A percentile compares a stretch with the other conserved stretches of the same genome.
Evolutionary conservation across 768 basidiomycete species (phyloP).

Genomic region (Lactarius trivialis): DNA sequence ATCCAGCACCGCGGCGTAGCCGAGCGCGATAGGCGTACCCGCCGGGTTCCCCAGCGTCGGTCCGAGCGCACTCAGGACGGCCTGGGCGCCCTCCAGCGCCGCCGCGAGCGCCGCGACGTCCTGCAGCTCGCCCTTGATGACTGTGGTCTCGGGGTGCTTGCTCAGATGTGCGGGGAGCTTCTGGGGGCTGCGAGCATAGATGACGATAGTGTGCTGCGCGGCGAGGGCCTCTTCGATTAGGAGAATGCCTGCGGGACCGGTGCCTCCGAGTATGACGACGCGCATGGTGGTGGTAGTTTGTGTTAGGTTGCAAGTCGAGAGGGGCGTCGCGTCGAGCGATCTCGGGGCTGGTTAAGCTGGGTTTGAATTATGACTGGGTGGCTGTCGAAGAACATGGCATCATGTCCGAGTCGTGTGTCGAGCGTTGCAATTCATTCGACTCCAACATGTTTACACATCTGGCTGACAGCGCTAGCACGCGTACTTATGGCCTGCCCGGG

Average conservation of each 20-base stretch:
- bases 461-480: no score
- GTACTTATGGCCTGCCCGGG: no score
- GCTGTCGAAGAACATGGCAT: no score
- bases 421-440: neutral
- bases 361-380: no score
- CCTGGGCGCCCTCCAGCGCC: conserved; percentile 52
- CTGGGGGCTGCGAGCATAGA: conserved; percentile 58
- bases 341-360: no score
- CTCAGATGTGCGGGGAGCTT: conserved; percentile 51
- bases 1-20: conserved; percentile 49
- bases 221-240: conserved; percentile 51
- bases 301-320: no score
- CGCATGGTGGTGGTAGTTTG: conserved; percentile 33
- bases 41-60: conserved; percentile 38
- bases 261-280: conserved; percentile 63
- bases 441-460: no score
- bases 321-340: no score
- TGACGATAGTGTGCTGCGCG: conserved; percentile 40
- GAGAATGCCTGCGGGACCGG: conserved; percentile 52
- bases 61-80: conserved; percentile 63
- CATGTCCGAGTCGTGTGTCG: no score
- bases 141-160: conserved; percentile 38
- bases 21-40: conserved; percentile 55
- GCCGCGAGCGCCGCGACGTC: conserved; percentile 43
- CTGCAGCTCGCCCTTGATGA: conserved; percentile 51